A percentile compares a stretch with the other conserved stretches of the same genome.
These are phyloP conservation scores for Leishmania aethiopica DNA, from an alignment of 208 protist species.

Conservation along the genomic window DNA sequence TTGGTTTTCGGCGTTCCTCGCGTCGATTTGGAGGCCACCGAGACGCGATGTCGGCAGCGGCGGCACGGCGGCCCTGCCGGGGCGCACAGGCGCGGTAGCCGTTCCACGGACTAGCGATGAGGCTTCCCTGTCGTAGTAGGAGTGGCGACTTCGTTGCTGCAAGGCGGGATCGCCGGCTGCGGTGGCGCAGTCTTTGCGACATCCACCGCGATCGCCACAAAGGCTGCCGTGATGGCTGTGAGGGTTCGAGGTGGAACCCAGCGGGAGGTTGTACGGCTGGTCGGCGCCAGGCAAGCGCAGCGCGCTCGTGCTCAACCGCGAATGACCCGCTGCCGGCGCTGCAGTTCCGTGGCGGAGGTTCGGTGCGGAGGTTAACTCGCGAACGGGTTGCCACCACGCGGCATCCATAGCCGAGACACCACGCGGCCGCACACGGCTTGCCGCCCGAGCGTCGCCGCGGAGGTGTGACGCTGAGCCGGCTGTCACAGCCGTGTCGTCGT, in stretches of 20 bases:
- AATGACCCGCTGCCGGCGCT: neutral
- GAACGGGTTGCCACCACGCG: conserved; percentile 35
- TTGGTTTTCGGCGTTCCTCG: neutral
- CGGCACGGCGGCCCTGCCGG: neutral
- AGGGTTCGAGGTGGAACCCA: neutral
- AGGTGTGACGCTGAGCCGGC: neutral
- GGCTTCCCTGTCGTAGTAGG: neutral
- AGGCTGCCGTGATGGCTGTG: neutral
- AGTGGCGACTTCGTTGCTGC: neutral
- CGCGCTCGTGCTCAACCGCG: conserved; percentile 1
- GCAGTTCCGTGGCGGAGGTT: neutral
- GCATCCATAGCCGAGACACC: conserved; percentile 56
- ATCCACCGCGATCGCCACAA: neutral
- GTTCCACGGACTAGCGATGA: neutral
- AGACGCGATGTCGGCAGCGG: neutral
- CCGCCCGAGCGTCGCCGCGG: neutral
- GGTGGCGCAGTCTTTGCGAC: neutral
- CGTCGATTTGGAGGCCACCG: neutral
- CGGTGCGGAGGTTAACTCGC: conserved; percentile 2
- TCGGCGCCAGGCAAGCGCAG: neutral
- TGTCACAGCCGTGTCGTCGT: conserved; percentile 29
- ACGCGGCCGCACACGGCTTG: conserved; percentile 50
- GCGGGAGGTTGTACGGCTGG: conserved; percentile 5
- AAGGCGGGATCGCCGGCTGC: neutral
- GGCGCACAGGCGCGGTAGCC: neutral